Percentiles rank a stretch among this genome's conserved stretches.
phyloP scores from a whole-genome alignment of 306 rosid species.

The Trichosanthes cucumerina region DNA sequence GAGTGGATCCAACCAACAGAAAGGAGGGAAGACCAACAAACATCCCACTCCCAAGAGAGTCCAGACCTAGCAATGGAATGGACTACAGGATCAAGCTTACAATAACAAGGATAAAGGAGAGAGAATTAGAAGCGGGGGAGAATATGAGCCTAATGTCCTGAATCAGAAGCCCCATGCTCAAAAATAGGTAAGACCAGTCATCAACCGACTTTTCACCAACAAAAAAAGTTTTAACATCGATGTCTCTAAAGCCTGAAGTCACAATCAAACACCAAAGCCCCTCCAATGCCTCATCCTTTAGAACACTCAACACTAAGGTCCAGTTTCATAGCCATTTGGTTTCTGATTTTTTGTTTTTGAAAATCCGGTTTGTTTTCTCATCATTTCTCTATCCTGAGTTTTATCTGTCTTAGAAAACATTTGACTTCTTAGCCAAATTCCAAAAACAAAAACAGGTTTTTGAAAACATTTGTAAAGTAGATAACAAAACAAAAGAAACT shows the following conservation, averaged over 20 bases:
- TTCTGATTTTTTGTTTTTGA: too few species aligned
- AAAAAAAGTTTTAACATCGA: not conserved
- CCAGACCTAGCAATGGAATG: not conserved
- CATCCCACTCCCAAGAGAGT: not conserved
- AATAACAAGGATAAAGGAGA: not conserved
- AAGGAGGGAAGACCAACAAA: not conserved
- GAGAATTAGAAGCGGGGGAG: not conserved
- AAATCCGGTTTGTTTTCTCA: too few species aligned
- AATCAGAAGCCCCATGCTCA: not conserved
- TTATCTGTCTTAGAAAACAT: too few species aligned
- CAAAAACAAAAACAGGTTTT: too few species aligned
- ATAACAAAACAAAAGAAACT: too few species aligned
- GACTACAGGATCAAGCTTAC: not conserved
- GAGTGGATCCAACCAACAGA: not conserved
- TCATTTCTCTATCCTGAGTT: too few species aligned
- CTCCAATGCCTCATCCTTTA: not conserved
- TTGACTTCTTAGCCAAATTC: too few species aligned
- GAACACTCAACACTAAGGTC: not conserved
- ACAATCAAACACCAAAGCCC: not conserved
- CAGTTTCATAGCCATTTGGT: too few species aligned
- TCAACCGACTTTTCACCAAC: not conserved
- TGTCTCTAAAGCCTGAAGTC: not conserved
- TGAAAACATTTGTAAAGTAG: too few species aligned
- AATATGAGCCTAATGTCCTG: not conserved
- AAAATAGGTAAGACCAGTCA: not conserved